These are phyloP conservation scores for Scenedesmus sp. DNA, from an alignment of 163 green algal species.

Conservation along the genomic window DNA sequence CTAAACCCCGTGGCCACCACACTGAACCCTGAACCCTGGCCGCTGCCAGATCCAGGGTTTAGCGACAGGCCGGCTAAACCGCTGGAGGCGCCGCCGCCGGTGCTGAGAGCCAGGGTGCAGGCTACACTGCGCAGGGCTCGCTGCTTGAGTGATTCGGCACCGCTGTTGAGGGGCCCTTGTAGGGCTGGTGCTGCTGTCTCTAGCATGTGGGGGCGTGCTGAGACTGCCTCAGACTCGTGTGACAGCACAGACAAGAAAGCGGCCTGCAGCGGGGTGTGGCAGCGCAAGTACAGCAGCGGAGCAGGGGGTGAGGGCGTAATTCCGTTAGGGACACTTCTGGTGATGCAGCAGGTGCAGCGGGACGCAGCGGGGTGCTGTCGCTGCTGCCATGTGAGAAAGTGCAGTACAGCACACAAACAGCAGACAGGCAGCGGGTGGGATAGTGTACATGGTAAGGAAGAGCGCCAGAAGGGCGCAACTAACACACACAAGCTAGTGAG, in stretches of 20 bases:
- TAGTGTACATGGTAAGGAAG: too few species aligned
- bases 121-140: constrained; percentile 10
- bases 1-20: constrained; percentile 31
- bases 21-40: constrained; percentile 3
- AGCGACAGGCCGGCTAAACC: background rate
- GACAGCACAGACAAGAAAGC: constrained; percentile 27
- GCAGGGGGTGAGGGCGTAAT: background rate
- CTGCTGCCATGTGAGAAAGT: too few species aligned
- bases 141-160: constrained; percentile 20
- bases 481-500: background rate
- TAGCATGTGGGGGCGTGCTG: constrained; percentile 43
- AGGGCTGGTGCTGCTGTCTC: constrained; percentile 48
- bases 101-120: constrained; percentile 14
- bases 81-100: background rate
- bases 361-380: too few species aligned
- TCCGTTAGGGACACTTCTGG: background rate
- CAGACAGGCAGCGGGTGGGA: too few species aligned
- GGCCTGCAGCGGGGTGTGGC: constrained; percentile 14
- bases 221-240: constrained; percentile 16
- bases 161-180: constrained; percentile 54
- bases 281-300: background rate
- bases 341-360: too few species aligned
- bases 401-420: too few species aligned
- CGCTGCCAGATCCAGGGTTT: background rate
- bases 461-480: background rate